Evolutionary conservation across 1,284 basidiomycete species (phyloP), one percentile per base, ranked within the genome.

Genomic region (Sparassis latifolia): DNA sequence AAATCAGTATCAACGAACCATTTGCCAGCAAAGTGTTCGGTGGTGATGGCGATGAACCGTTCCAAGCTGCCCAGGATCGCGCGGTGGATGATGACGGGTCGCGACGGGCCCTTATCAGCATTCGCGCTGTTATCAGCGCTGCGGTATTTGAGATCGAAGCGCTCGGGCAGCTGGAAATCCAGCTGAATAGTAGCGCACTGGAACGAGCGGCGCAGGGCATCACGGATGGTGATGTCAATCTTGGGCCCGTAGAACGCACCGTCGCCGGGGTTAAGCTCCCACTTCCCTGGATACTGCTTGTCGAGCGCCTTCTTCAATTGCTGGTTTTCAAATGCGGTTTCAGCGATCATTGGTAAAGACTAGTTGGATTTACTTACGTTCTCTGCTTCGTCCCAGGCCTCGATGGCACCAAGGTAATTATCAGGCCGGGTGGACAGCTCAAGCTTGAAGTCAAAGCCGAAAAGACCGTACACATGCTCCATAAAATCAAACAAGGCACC

Each of bases 121-220:
- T 72, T 75, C 10, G 74, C 70, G 20, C 75, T 72, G 52, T 86
- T 86, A 48, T 86, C 84, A 12, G 82, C 79, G 3, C 84, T 84
- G 41, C 93, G 89, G 74, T 94, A 99, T 65, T 89, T 89, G 56
- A 99, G 79, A 70, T 97, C 89, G 78, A 99, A 99, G 46, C 93
- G 86, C 65, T 97, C 89, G n/a, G 97, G 97, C 6, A 99, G 82
- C 70, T 99, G 93, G 83, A 98, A 99, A 75, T 99, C 97, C 58
- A 99, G 89, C 71, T 99, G 91, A 68, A 99, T 98, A 3, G 97
- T 99, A 43, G 95, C 96, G 62, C 97, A 99, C 72, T 99, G 97
- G 84, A 94, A 95, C 35, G 93, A 92, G 45, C 95, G 86, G 54
- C 80, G 84, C 35, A 97, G 76, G 0, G 97, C 96, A 65, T 99